phyloP scores from a whole-genome alignment of 1,139 yeast genomes.

The Hansenula sp. region DNA sequence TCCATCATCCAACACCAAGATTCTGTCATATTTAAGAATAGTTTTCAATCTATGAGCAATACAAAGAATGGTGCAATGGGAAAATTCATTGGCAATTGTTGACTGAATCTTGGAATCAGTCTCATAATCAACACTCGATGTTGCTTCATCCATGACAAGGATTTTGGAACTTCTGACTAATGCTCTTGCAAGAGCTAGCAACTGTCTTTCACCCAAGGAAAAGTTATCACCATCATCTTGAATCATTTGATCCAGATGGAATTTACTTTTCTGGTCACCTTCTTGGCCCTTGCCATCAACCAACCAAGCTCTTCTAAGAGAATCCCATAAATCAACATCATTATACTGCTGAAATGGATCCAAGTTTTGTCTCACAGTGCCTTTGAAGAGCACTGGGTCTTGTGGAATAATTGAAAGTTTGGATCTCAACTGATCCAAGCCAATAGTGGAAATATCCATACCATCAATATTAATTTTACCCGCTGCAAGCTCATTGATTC shows the following conservation, averaged over 20 bases:
- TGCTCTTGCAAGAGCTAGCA: constrained; percentile 71
- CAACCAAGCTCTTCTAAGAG: constrained; percentile 30
- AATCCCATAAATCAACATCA: constrained; percentile 51
- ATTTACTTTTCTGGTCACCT: constrained; percentile 41
- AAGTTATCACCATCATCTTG: constrained; percentile 72
- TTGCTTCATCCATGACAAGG: constrained; percentile 73
- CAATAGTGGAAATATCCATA: constrained; percentile 51
- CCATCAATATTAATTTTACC: constrained; percentile 59
- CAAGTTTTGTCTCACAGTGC: constrained; percentile 57
- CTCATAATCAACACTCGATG: constrained; percentile 74
- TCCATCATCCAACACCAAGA: constrained; percentile 62
- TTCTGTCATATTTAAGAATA: constrained; percentile 56
- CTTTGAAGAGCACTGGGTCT: constrained; percentile 69
- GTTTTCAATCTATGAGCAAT: constrained; percentile 76
- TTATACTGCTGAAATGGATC: constrained; percentile 56
- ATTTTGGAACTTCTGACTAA: constrained; percentile 61
- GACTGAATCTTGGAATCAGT: constrained; percentile 66
- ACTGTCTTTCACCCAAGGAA: constrained; percentile 72
- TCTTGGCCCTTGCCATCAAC: not conserved
- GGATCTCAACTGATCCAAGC: constrained; percentile 52
- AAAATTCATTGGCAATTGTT: constrained; percentile 56
- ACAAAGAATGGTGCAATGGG: constrained; percentile 63
- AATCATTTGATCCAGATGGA: constrained; percentile 59
- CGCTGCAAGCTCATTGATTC: constrained; percentile 48
- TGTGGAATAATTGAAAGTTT: constrained; percentile 68